phyloP scores from a whole-genome alignment of 1,284 basidiomycete species.

The Hortiboletus rubellus region DNA sequence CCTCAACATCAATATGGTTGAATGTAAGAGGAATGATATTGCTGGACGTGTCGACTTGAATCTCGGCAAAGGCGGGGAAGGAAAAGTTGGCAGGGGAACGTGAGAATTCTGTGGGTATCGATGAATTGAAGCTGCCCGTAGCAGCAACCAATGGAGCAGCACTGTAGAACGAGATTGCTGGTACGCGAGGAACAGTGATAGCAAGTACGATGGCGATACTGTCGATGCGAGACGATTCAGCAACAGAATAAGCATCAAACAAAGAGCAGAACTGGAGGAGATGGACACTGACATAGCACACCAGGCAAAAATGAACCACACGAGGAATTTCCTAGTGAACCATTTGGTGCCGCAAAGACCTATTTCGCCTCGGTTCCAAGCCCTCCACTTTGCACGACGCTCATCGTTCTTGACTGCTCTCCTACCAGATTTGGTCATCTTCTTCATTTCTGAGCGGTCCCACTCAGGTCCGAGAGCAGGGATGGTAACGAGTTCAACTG shows the following conservation, averaged over 20 bases:
- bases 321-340: conserved; percentile 69
- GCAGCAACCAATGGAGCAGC: conserved; percentile 58
- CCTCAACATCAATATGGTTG: conserved; percentile 59
- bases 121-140: conserved; percentile 52
- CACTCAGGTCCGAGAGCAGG: conserved; percentile 87
- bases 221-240: neutral
- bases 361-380: conserved; percentile 71
- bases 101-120: conserved; percentile 62
- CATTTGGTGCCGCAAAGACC: conserved; percentile 73
- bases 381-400: conserved; percentile 57
- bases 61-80: conserved; percentile 71
- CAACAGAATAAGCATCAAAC: conserved; percentile 11
- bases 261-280: neutral
- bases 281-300: conserved; percentile 57
- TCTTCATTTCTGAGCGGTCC: conserved; percentile 71
- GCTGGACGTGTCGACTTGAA: conserved; percentile 69
- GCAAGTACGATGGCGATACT: conserved; percentile 71
- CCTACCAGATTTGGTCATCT: conserved; percentile 70
- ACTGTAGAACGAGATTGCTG: conserved; percentile 62
- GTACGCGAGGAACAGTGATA: conserved; percentile 80
- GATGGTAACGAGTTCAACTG: conserved; percentile 83
- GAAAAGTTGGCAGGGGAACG: conserved; percentile 82
- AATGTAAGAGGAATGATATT: conserved; percentile 78
- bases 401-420: conserved; percentile 58
- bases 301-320: conserved; percentile 65